A percentile compares a stretch with the other conserved stretches of the same genome.
phyloP scores from a whole-genome alignment of 2,329 filamentous ascomycete species.

The Exutisphaerella laricina region DNA sequence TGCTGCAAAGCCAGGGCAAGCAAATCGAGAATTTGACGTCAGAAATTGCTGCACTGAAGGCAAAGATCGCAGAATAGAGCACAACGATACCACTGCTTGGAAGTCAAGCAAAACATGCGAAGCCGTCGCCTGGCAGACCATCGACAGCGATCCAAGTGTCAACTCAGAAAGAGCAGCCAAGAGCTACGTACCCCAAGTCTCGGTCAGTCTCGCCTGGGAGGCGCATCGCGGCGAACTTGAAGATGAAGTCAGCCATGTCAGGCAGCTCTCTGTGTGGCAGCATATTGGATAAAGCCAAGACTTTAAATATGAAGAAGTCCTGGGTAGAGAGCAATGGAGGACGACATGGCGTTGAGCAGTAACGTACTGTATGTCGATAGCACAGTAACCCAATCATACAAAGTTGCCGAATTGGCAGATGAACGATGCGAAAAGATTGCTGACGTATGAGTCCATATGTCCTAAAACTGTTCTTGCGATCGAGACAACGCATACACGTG shows the following conservation, averaged over 20 bases:
- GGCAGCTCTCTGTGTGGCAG: not conserved
- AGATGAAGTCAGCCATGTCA: not conserved
- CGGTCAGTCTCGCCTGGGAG: not conserved
- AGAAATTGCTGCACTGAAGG: slow-evolving; percentile 78
- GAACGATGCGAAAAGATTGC: too few relatives aligned
- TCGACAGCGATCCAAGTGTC: too few relatives aligned
- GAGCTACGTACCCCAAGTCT: not conserved
- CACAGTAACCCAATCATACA: too few relatives aligned
- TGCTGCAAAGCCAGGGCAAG: slow-evolving; percentile 71
- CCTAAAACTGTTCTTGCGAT: too few relatives aligned
- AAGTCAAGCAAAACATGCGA: not conserved
- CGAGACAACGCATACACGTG: too few relatives aligned
- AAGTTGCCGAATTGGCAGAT: too few relatives aligned
- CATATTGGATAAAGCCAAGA: not conserved
- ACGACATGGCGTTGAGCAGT: not conserved
- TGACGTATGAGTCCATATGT: too few relatives aligned
- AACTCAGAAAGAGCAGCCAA: not conserved
- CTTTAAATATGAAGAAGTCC: not conserved
- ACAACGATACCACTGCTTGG: not conserved
- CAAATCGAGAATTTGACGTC: slow-evolving; percentile 72
- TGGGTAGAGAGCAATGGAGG: not conserved
- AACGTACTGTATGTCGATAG: too few relatives aligned
- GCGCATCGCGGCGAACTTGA: not conserved
- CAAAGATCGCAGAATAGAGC: slow-evolving; percentile 38
- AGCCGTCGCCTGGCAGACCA: not conserved